Percentiles rank a stretch among this genome's conserved stretches.
Conservation (phyloP, 768 basidiomycete species). For the Piloderma croceum region DNA sequence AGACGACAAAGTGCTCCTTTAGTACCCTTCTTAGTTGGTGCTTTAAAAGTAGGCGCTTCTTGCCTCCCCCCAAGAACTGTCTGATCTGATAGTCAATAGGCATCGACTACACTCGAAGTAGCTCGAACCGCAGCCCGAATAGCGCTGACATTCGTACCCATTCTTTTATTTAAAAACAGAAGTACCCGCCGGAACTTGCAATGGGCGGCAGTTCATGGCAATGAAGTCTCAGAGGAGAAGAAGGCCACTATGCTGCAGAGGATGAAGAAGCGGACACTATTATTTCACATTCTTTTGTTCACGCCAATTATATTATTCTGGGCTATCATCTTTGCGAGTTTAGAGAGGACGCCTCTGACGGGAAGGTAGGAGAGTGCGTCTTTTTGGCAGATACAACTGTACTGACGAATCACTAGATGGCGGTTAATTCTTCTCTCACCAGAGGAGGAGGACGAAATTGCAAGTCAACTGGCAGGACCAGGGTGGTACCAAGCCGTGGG, state of each 20-base stretch:
- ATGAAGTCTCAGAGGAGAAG: conserved; percentile 49
- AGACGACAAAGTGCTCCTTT: conserved; percentile 32
- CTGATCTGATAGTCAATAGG: conserved; percentile 33
- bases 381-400: neutral
- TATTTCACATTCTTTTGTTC: conserved; percentile 52
- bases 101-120: conserved; percentile 68
- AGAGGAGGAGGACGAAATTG: conserved; percentile 87
- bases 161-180: conserved; percentile 56
- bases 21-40: conserved; percentile 50
- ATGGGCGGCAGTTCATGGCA: conserved; percentile 44
- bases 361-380: conserved; percentile 54
- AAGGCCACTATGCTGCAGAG: conserved; percentile 41
- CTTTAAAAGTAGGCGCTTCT: conserved; percentile 54
- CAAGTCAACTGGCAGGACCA: conserved; percentile 70
- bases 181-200: conserved; percentile 46
- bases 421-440: conserved; percentile 85
- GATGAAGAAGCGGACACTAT: conserved; percentile 43
- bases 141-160: conserved; percentile 68
- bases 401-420: conserved; percentile 46
- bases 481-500: conserved; percentile 86
- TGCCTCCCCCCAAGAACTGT: neutral
- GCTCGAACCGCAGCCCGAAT: conserved; percentile 66
- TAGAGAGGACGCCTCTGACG: conserved; percentile 79
- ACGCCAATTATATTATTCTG: conserved; percentile 60
- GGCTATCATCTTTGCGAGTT: conserved; percentile 63